Base-by-base conservation (phyloP, 192 early-diverging fungal genomes). In the Lunasporangiospora selenospora region DNA sequence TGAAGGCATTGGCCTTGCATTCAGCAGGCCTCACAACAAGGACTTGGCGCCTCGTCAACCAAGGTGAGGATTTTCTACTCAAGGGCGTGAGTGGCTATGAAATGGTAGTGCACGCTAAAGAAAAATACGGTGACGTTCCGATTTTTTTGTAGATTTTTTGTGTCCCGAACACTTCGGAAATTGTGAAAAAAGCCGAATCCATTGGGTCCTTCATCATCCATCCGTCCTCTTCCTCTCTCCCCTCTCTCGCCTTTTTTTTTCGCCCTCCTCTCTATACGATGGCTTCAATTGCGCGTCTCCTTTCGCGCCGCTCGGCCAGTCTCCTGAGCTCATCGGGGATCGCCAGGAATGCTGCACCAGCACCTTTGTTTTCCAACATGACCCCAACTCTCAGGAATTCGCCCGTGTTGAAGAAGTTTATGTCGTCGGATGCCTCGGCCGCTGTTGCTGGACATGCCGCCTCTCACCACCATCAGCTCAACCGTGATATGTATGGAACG, bases 201-300 rank as follows among this genome's bases (percentile, higher is more conserved):
- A 16, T 10, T 47, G 13, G 13, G 29, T 47, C 24, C 16, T 21
- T 47, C 12, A 27, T 47, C 26, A 19, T 46, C 44, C 15, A 19
- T 24, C 44, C 19, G 12, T 3, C 19, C 19, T 21, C 23, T 10
- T 24, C 13, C 44, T 46, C 23, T 46, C 11, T 27, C 11, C 19
- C 44, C 26, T 46, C 21, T 24, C 10, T 46, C 21, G 8, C 19
- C 19, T 13, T 46, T 0, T 11, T 47, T 30, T 13, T 26, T 29
- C 16, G 3, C 45, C n/a, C n/a, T n/a, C n/a, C n/a, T n/a, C 7
- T 34, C 0, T 24, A 32, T 40, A 65, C 19, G 13, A 67, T 67
- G 65, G 65, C 65, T 44, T 67, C 65, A 32, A 50, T 67, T 67
- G 65, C 65, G 55, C 65, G 65, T 37, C 56, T 67, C 29, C 57